Conservation (phyloP, 2,329 filamentous ascomycete genomes). For the Clathrospora elynae region DNA sequence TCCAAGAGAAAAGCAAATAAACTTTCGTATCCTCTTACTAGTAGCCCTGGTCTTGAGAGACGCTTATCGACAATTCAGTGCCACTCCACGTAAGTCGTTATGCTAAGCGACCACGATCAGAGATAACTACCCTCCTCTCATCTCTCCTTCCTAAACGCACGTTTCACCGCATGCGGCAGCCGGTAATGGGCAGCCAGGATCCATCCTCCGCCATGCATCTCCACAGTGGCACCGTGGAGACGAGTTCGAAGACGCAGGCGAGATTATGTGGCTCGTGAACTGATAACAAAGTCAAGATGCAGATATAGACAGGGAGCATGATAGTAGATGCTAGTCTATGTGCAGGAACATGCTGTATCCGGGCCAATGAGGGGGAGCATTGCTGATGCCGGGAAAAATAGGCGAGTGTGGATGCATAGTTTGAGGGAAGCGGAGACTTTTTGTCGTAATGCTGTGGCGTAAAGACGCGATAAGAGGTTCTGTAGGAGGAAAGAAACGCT, state of each 20-base stretch:
- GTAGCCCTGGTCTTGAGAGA: neutral
- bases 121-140: slow-evolving; percentile 3
- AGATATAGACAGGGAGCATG: slow-evolving; percentile 3
- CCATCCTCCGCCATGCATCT: no score
- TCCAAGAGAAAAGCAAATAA: neutral
- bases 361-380: slow-evolving; percentile 13
- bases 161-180: neutral
- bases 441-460: slow-evolving; percentile 19
- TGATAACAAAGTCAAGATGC: slow-evolving; percentile 15
- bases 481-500: neutral
- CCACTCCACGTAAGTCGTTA: slow-evolving; percentile 17
- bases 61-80: slow-evolving; percentile 3
- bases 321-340: slow-evolving; percentile 10
- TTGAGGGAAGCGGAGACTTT: slow-evolving; percentile 6
- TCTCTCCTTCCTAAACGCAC: neutral
- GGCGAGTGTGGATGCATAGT: slow-evolving; percentile 10
- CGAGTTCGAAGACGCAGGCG: slow-evolving; percentile 8
- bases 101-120: slow-evolving; percentile 24
- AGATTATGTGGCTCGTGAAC: slow-evolving; percentile 9
- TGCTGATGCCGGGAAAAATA: slow-evolving; percentile 14
- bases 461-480: slow-evolving; percentile 14
- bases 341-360: slow-evolving; percentile 13
- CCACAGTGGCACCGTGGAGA: slow-evolving; percentile 11
- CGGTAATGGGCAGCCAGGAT: no score
- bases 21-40: slow-evolving; percentile 2